phyloP scores from a whole-genome alignment of 1,284 basidiomycete species.

The Leccinum pallidistipes region DNA sequence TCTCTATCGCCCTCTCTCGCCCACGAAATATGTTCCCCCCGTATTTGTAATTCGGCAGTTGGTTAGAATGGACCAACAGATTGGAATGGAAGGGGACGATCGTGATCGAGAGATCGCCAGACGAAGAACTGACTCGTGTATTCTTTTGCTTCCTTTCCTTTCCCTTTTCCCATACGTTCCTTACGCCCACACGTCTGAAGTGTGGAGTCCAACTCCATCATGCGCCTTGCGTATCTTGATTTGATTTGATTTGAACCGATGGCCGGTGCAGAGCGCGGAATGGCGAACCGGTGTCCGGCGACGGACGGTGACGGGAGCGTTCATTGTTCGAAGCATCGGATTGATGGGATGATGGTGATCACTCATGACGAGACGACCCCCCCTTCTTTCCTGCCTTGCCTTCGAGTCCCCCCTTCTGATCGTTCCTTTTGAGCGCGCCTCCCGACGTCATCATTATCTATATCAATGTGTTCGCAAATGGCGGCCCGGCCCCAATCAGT shows the following conservation, averaged over 20 bases:
- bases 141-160: not conserved
- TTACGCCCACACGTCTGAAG: not conserved
- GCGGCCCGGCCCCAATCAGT: conserved; percentile 10
- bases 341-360: not conserved
- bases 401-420: not conserved
- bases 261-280: too few relatives aligned
- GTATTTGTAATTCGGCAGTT: not conserved
- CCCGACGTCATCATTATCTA: not conserved
- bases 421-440: not conserved
- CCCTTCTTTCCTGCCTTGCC: not conserved
- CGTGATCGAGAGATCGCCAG: conserved; percentile 21
- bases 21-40: not conserved
- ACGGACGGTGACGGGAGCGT: not conserved
- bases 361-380: not conserved
- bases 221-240: not conserved
- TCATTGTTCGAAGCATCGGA: not conserved
- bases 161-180: conserved; percentile 11
- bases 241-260: not conserved
- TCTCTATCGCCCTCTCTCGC: not conserved
- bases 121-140: not conserved
- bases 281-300: not conserved
- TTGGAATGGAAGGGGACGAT: conserved; percentile 11
- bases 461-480: not conserved
- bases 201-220: not conserved
- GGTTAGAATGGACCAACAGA: not conserved